Evolutionary conservation across 768 basidiomycete genomes (phyloP).

Genomic region (Lactarius vividus): DNA sequence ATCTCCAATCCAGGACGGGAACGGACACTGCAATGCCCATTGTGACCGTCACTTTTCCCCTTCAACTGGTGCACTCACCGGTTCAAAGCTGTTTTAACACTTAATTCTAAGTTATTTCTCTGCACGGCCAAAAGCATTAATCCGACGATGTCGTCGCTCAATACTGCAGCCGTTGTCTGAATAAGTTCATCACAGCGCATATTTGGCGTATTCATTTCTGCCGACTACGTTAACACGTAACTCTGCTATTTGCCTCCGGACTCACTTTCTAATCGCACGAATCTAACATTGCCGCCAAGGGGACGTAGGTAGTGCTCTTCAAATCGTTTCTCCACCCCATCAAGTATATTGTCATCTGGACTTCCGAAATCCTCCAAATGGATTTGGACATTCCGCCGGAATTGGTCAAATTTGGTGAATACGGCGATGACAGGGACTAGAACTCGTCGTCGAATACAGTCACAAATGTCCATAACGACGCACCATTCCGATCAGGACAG

Average conservation of each 20-base stretch:
- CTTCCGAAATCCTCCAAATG: no score
- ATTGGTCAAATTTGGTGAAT: no score
- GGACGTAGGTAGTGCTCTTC: not conserved
- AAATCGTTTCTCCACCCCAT: not conserved
- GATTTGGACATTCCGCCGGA: no score
- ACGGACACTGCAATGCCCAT: not conserved
- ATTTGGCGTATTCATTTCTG: not conserved
- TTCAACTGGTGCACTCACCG: not conserved
- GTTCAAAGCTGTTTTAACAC: not conserved
- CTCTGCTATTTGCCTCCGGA: not conserved
- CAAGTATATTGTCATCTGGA: no score
- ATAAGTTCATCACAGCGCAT: not conserved
- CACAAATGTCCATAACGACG: not conserved
- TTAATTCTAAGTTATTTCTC: not conserved
- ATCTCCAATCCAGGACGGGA: not conserved
- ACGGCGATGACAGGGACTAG: not conserved
- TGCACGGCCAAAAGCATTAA: not conserved
- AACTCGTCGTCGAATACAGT: not conserved
- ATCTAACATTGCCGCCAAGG: not conserved
- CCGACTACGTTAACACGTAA: not conserved
- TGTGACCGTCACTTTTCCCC: not conserved
- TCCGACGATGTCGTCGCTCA: not conserved
- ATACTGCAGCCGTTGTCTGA: not conserved
- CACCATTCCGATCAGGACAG: not conserved
- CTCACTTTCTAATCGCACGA: not conserved